These are phyloP conservation scores for Microsporum canis DNA, from an alignment of 2,329 filamentous ascomycete genomes.

Conservation along the genomic window DNA sequence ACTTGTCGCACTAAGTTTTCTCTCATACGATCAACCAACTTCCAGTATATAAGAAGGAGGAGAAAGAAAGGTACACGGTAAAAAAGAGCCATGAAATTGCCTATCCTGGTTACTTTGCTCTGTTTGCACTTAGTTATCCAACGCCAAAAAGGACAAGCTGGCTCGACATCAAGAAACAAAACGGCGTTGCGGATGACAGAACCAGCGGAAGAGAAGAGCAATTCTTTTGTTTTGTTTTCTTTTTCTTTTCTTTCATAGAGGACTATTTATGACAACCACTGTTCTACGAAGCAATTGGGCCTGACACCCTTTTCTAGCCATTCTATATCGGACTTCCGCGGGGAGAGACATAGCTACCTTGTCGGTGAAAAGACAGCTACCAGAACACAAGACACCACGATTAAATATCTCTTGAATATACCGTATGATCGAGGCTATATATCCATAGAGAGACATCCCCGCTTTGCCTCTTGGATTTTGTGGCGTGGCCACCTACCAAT, in stretches of 20 bases:
- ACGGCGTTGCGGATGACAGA: background rate
- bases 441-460: background rate
- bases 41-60: background rate
- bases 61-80: background rate
- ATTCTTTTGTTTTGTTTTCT: background rate
- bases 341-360: background rate
- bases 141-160: conserved; percentile 16
- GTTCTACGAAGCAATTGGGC: background rate
- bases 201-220: background rate
- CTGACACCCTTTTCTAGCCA: no score
- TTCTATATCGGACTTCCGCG: background rate
- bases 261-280: background rate
- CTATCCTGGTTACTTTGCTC: conserved; percentile 4
- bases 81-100: background rate
- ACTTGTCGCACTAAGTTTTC: background rate
- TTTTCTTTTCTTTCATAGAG: background rate
- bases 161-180: conserved; percentile 11
- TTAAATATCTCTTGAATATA: background rate
- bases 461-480: background rate
- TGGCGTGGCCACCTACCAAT: background rate
- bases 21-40: background rate
- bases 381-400: background rate
- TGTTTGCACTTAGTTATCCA: background rate
- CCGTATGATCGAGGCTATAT: background rate
- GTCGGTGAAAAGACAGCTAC: background rate